Base-by-base conservation (phyloP, 2,329 filamentous ascomycete genomes). In the Malbranchea zuffiana region DNA sequence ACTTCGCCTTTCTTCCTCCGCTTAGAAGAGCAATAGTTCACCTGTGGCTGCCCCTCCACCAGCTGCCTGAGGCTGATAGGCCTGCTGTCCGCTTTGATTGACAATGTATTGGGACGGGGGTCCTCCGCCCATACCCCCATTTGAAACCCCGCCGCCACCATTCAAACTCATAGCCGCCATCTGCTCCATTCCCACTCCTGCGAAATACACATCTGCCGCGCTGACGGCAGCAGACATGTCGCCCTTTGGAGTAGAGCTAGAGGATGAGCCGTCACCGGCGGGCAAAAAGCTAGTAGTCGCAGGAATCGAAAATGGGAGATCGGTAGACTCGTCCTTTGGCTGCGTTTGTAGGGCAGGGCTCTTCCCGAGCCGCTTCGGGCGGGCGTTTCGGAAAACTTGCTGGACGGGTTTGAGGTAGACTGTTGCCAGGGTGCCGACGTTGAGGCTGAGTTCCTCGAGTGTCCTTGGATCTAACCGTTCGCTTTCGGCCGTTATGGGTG, bases 401-500 rank as follows among this genome's bases (percentile, higher is more conserved):
- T 96, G 86, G 4, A 98, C 88, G 3, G 90, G 90, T 60, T 98
- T 98, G 33, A 98, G 75, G 60, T 98, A 98, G 35, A 98, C 88
- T 1, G 90, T 98, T 3, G 90, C 90, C 3, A 98, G 71, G 0
- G 90, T 96, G 47, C 90, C 90, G 30, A 98, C 87, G 49, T 88
- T 92, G 42, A 98, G 73, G 54, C 90, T 96, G 75, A 98, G 88
- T 58, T 98, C 90, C 61, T 98, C 90, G 5, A 98, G 71, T 0
- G 90, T 98, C 30, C 74, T 71, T 0, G 87, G 80, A 55, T 98
- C 90, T 2, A 98, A 73, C 47, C 88, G 88, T 63, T 98, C 90
- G 18, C 83, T 87, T 60, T 98, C 90, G 21, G 90, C 88, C 1
- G 87, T 94, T 59, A 98, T 96, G 5, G 88, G 75, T 5, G 90